These are phyloP conservation scores for Candida sanyaensis DNA, from an alignment of 1,139 yeast species.

Conservation along the genomic window DNA sequence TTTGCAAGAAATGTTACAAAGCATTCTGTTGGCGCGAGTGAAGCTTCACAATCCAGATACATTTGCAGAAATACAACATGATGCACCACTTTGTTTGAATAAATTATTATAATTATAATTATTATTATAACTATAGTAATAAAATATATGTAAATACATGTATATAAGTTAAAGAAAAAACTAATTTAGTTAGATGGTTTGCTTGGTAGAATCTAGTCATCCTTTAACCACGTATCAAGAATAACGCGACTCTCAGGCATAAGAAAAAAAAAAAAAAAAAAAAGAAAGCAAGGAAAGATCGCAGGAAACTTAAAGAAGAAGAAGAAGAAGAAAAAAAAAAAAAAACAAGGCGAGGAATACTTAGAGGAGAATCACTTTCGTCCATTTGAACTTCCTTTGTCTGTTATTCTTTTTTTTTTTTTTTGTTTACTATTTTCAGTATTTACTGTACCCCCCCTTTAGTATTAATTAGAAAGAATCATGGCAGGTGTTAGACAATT, in stretches of 20 bases:
- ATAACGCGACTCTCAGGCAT: too few species aligned
- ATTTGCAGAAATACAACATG: background rate
- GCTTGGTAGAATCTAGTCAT: background rate
- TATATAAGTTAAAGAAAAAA: too few species aligned
- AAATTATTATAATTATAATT: background rate
- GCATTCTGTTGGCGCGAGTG: conserved; percentile 13
- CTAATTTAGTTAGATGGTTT: background rate
- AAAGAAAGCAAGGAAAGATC: background rate
- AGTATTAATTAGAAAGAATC: background rate
- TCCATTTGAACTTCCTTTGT: background rate
- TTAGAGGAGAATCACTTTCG: background rate
- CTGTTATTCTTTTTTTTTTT: background rate
- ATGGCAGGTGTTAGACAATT: conserved; percentile 21
- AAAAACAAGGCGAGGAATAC: background rate
- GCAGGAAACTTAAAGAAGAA: too few species aligned
- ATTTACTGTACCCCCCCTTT: background rate
- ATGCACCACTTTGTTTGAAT: background rate
- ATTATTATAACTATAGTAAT: background rate
- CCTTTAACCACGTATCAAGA: too few species aligned
- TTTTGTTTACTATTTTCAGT: background rate
- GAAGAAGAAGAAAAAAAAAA: conserved; percentile 1
- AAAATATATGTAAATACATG: too few species aligned
- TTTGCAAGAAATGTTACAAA: conserved; percentile 14
- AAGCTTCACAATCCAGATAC: too few species aligned
- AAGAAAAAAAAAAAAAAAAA: background rate